Conservation (phyloP, 2,329 filamentous ascomycete genomes). For the Neofusicoccum sp. region DNA sequence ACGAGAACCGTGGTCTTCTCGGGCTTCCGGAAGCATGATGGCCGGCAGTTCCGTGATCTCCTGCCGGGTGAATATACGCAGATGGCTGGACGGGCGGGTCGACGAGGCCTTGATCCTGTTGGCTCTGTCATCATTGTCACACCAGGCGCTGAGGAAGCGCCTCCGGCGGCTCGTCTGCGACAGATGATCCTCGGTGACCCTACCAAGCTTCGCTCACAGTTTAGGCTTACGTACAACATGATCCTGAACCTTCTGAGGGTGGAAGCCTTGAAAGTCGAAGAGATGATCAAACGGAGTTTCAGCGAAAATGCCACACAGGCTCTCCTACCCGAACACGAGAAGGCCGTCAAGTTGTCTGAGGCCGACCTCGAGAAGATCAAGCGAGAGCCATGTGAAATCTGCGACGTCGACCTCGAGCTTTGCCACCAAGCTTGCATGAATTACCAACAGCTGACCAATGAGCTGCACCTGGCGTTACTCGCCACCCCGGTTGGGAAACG, state of each 20-base stretch:
- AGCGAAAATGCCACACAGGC: constrained; percentile 97
- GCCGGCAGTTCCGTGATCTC: constrained; percentile 84
- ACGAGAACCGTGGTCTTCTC: constrained; percentile 97
- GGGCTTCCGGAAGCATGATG: constrained; percentile 94
- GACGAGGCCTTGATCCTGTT: constrained; percentile 87
- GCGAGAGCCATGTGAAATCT: constrained; percentile 76
- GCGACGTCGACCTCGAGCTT: constrained; percentile 73
- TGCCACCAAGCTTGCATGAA: constrained; percentile 82
- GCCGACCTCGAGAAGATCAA: constrained; percentile 89
- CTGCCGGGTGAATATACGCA: constrained; percentile 96
- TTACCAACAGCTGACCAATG: constrained; percentile 73
- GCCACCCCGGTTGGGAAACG: constrained; percentile 79
- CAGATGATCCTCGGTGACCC: constrained; percentile 96
- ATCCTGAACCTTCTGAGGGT: constrained; percentile 93
- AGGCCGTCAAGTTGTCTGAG: constrained; percentile 87
- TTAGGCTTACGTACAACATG: constrained; percentile 98
- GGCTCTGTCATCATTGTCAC: constrained; percentile 92
- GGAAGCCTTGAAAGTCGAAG: constrained; percentile 95
- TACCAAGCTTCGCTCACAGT: constrained; percentile 92
- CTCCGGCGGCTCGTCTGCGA: constrained; percentile 75
- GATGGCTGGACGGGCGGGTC: constrained; percentile 93
- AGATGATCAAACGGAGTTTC: constrained; percentile 99
- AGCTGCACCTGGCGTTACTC: constrained; percentile 74
- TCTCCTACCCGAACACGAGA: constrained; percentile 89
- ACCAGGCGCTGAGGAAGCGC: constrained; percentile 79